Conservation (phyloP, 768 basidiomycete genomes). For the Leccinellum albellum region DNA sequence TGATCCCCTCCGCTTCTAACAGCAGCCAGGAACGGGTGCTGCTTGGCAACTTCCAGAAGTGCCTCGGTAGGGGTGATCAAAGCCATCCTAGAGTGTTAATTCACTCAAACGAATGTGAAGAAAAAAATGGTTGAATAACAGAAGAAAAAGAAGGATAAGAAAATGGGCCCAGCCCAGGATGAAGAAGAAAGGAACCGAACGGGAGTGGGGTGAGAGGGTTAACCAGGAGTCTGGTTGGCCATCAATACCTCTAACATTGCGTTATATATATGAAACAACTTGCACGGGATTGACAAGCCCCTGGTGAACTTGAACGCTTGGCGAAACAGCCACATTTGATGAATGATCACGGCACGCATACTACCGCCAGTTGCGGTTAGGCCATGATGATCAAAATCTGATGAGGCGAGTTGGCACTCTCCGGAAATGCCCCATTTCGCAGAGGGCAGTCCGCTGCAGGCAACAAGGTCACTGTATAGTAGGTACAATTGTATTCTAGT, state of each 20-base stretch:
- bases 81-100: constrained; percentile 4
- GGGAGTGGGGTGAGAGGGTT: constrained; percentile 5
- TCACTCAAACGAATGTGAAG: constrained; percentile 4
- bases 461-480: too few species aligned
- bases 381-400: too few species aligned
- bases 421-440: too few species aligned
- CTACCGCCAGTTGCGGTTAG: not conserved
- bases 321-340: constrained; percentile 3
- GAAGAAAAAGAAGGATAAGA: not conserved
- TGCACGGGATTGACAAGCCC: not conserved
- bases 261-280: constrained; percentile 14
- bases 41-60: constrained; percentile 30
- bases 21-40: constrained; percentile 22
- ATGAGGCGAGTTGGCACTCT: too few species aligned
- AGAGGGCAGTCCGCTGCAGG: too few species aligned
- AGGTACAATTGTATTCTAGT: too few species aligned
- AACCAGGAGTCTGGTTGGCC: constrained; percentile 5
- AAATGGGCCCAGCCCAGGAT: constrained; percentile 17
- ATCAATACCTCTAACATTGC: not conserved
- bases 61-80: constrained; percentile 28
- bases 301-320: not conserved
- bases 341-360: not conserved
- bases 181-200: constrained; percentile 5
- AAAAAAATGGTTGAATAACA: not conserved
- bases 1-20: constrained; percentile 12